Evolutionary conservation across 371 early-diverging fungal genomes (phyloP).

Genomic region (Chytridium lagenaria): DNA sequence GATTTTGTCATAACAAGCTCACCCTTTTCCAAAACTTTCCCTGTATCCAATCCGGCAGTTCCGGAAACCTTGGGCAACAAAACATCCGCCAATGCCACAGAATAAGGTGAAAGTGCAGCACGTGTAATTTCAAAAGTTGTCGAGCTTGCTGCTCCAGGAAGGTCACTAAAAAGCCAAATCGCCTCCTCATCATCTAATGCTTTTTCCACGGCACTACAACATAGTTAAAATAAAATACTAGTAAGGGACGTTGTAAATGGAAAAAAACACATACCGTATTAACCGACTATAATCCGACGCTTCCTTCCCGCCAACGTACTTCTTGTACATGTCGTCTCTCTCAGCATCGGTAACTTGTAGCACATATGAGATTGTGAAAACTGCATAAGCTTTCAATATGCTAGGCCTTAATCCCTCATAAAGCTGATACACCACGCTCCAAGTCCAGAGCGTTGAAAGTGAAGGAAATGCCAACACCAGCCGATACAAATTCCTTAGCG

Average conservation of each 20-base stretch:
- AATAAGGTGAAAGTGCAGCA: neutral
- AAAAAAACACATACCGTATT: neutral
- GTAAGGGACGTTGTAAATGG: neutral
- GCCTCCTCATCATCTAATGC: neutral
- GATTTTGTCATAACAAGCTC: constrained; percentile 77
- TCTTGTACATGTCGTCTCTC: neutral
- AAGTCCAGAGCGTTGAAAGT: neutral
- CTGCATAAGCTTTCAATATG: neutral
- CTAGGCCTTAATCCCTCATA: neutral
- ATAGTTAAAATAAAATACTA: neutral
- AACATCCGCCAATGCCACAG: constrained; percentile 3
- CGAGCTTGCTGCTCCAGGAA: neutral
- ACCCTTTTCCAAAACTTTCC: constrained; percentile 6
- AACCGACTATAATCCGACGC: neutral
- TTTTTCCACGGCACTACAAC: neutral
- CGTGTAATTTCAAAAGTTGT: neutral
- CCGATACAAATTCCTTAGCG: constrained; percentile 1
- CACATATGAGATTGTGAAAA: neutral
- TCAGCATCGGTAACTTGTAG: constrained; percentile 6
- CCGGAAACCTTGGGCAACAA: neutral
- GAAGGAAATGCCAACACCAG: neutral
- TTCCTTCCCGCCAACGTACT: neutral
- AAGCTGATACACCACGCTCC: neutral
- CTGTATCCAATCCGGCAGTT: neutral
- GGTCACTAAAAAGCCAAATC: neutral